These are phyloP conservation scores for Paecilomyces fulvus DNA, from an alignment of 2,329 filamentous ascomycete genomes.

Conservation along the genomic window DNA sequence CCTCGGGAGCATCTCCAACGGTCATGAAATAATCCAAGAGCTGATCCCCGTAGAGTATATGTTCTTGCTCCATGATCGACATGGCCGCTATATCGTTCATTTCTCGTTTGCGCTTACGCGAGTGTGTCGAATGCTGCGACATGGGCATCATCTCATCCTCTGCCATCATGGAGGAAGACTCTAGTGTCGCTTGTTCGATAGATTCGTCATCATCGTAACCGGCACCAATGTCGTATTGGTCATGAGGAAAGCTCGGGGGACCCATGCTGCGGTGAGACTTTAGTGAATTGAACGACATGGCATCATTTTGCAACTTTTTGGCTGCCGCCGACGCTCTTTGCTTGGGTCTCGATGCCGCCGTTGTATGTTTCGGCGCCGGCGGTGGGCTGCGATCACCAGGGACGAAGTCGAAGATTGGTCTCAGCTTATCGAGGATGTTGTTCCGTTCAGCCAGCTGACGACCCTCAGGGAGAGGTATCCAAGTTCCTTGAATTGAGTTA, in stretches of 20 bases:
- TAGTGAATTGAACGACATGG: slow-evolving; percentile 22
- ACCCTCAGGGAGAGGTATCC: slow-evolving; percentile 82
- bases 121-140: slow-evolving; percentile 50
- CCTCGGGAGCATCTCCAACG: slow-evolving; percentile 64
- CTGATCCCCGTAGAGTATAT: slow-evolving; percentile 85
- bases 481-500: slow-evolving; percentile 58
- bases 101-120: slow-evolving; percentile 69
- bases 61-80: slow-evolving; percentile 65
- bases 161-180: slow-evolving; percentile 74
- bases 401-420: slow-evolving; percentile 80
- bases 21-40: slow-evolving; percentile 93
- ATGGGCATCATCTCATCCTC: slow-evolving; percentile 72
- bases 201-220: slow-evolving; percentile 68
- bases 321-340: slow-evolving; percentile 58
- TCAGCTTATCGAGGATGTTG: slow-evolving; percentile 72
- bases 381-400: slow-evolving; percentile 82
- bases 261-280: slow-evolving; percentile 26
- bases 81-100: slow-evolving; percentile 52
- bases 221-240: slow-evolving; percentile 58
- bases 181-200: slow-evolving; percentile 72
- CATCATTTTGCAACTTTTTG: slow-evolving; percentile 39
- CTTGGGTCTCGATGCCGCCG: slow-evolving; percentile 65
- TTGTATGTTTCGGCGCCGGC: slow-evolving; percentile 83
- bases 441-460: slow-evolving; percentile 78
- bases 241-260: slow-evolving; percentile 39